These are phyloP conservation scores for Mesotaenium endlicherianum DNA, from an alignment of 139 green algal genomes.

Conservation along the genomic window DNA sequence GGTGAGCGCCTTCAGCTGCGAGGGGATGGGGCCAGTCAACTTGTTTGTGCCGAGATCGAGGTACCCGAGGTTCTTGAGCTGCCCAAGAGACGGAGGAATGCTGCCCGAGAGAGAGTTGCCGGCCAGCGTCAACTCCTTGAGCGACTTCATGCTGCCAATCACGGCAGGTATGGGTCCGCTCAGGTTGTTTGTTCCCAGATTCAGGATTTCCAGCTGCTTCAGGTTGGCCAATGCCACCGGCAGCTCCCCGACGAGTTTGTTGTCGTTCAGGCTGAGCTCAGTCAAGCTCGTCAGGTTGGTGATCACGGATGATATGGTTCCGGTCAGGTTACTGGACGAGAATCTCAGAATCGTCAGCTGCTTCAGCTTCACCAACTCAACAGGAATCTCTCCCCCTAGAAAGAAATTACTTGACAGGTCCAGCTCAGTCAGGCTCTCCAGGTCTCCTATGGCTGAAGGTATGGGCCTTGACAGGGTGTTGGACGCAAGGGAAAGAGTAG, in stretches of 20 bases:
- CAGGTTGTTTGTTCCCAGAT: neutral
- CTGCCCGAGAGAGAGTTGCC: neutral
- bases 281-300: neutral
- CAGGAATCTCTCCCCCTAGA: neutral
- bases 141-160: neutral
- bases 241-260: neutral
- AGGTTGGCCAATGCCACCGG: neutral
- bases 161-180: neutral
- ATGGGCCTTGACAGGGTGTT: neutral
- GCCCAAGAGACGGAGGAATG: neutral
- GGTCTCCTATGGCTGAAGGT: neutral
- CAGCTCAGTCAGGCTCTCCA: neutral
- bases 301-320: neutral
- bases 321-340: neutral
- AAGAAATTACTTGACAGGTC: neutral
- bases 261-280: neutral
- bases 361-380: neutral
- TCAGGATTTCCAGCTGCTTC: neutral
- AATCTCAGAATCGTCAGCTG: neutral
- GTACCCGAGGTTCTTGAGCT: neutral
- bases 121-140: neutral
- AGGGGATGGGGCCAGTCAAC: conserved; percentile 2
- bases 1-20: neutral
- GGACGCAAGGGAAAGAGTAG: neutral
- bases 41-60: neutral